phyloP scores from a whole-genome alignment of 495 filamentous ascomycete genomes.

The Halenospora varia region DNA sequence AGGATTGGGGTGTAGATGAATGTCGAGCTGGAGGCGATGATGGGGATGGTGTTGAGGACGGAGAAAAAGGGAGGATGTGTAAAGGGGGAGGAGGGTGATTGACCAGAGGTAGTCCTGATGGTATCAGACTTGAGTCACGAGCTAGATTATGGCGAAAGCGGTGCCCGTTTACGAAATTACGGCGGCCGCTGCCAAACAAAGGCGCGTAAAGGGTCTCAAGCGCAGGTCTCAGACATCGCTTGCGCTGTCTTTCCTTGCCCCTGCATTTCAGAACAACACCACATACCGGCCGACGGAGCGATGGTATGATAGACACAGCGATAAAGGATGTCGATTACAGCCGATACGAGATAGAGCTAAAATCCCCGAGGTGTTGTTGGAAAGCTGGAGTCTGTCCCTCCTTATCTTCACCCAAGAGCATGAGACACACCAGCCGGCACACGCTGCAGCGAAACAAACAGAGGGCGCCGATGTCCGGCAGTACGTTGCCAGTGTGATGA shows the following conservation, averaged over 20 bases:
- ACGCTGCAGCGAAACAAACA: neutral
- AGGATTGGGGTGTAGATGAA: neutral
- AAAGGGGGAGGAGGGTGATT: neutral
- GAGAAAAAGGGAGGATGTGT: neutral
- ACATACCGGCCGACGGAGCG: neutral
- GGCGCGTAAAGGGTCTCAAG: too few species aligned
- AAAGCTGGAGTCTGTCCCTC: neutral
- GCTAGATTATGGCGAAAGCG: too few species aligned
- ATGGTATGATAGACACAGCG: neutral
- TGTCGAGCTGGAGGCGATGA: neutral
- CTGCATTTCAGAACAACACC: too few species aligned
- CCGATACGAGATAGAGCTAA: neutral
- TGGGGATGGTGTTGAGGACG: neutral
- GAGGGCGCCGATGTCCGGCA: neutral
- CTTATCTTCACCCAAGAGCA: neutral
- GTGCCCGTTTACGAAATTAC: too few species aligned
- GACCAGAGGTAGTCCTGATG: too few species aligned
- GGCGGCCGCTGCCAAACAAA: too few species aligned
- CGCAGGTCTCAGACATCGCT: too few species aligned
- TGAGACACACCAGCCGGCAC: neutral
- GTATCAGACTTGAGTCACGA: too few species aligned
- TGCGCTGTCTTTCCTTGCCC: too few species aligned
- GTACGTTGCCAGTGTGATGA: neutral
- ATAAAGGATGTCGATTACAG: neutral
- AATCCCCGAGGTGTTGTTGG: neutral